Base-by-base conservation (phyloP, 495 filamentous ascomycete genomes). In the Penicillium arizonense region DNA sequence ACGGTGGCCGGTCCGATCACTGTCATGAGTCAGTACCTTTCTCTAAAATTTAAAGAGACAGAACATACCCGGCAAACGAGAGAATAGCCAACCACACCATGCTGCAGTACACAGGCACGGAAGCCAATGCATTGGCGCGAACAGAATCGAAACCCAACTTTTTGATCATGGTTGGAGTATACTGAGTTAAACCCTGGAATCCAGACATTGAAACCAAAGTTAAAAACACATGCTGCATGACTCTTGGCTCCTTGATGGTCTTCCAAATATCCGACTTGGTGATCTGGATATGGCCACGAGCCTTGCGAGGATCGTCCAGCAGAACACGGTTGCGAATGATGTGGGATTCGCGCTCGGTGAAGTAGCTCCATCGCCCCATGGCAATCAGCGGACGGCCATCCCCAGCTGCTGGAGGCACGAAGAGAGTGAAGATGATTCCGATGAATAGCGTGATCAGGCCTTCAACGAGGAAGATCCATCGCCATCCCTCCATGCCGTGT, bases 401-500 rank as follows among this genome's bases (percentile, higher is more conserved):
- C 4, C 67, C 70, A 0, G 66, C 69, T 1, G 63, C 65, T 1
- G 69, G 63, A 0, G 82, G 80, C 5, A 83, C 72, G 10, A 80
- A 50, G 1, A 74, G 64, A 28, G 77, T 65, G 57, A 85, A 82
- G 10, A 80, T 34, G 23, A 78, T 55, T 4, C 72, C 81, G 12
- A 77, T 72, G 42, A 74, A 64, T 9, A 85, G 63, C 5, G 81
- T 83, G 38, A 84, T 76, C 3, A 76, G 39, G 8, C 81, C 81
- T 55, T 83, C 80, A 30, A 83, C 75, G 75, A 82, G 58, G 62
- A 86, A 85, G 4, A 87, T 72, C 84, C 84, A 87, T 48, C 77
- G 74, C 84, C 84, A 87, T 0, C 84, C 83, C 3, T 71, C 61
- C 5, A 82, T 53, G 1, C 77, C 78, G 43, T 60, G 50, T 12